phyloP scores from a whole-genome alignment of 2,329 filamentous ascomycete species.

The Cytospora piceae region DNA sequence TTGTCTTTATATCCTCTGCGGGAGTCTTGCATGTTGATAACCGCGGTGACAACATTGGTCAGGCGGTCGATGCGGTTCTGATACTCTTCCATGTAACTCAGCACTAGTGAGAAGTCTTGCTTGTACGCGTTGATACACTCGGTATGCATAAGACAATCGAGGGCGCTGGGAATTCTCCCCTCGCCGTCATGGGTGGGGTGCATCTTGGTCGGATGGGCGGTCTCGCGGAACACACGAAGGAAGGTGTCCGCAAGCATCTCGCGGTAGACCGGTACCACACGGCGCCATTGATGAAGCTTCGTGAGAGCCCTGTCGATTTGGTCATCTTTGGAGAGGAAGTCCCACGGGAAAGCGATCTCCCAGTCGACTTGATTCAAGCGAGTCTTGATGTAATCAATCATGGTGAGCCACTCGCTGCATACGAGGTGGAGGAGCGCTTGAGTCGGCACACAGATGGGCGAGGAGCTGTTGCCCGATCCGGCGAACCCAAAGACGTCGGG shows the following conservation, averaged over 20 bases:
- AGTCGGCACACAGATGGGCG: conserved; percentile 31
- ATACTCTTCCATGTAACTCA: conserved; percentile 38
- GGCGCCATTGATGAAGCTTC: conserved; percentile 36
- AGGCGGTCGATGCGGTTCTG: conserved; percentile 40
- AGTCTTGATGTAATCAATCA: conserved; percentile 38
- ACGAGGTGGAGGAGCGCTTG: conserved; percentile 36
- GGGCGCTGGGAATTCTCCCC: not conserved
- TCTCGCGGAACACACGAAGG: conserved; percentile 30
- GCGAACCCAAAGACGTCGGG: conserved; percentile 27
- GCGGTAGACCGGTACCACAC: conserved; percentile 36
- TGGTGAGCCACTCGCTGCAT: conserved; percentile 36
- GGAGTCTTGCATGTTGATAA: conserved; percentile 38
- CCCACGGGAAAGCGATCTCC: conserved; percentile 35
- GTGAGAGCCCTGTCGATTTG: conserved; percentile 33
- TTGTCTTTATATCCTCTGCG: conserved; percentile 38
- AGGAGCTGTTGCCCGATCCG: conserved; percentile 7
- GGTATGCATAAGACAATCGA: conserved; percentile 18
- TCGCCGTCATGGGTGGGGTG: not conserved
- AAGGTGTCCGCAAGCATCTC: conserved; percentile 37
- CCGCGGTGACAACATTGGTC: conserved; percentile 39
- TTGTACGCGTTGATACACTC: conserved; percentile 31
- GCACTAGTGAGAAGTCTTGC: conserved; percentile 35
- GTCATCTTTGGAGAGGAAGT: conserved; percentile 32
- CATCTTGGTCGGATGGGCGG: conserved; percentile 21
- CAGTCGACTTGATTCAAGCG: conserved; percentile 36